A percentile compares a stretch with the other conserved stretches of the same genome.
Evolutionary conservation across 2,329 filamentous ascomycete genomes (phyloP).

Genomic region (Aspergillus felis): DNA sequence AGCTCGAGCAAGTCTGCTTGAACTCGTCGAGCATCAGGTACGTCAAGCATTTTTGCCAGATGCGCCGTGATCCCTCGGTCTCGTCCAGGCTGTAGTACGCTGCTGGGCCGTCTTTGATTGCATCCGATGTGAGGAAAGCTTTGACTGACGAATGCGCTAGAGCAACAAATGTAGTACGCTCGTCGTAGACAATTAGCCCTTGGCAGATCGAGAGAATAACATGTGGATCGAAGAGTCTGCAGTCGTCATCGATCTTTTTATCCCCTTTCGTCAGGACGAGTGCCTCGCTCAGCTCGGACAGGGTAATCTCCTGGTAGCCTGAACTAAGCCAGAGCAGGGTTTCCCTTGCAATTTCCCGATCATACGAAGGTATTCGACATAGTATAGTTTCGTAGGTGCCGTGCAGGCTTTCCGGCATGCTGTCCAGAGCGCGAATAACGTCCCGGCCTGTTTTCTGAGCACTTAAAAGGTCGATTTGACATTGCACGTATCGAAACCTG

Average conservation of each 20-base stretch:
- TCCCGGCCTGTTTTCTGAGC: not conserved
- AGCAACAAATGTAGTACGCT: not conserved
- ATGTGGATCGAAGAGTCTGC: not conserved
- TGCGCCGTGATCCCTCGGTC: not conserved
- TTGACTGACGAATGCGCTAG: not conserved
- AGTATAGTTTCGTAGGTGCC: not conserved
- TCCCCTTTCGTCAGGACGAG: not conserved
- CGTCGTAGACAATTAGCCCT: not conserved
- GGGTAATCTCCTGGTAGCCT: not conserved
- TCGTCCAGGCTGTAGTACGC: not conserved
- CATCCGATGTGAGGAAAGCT: not conserved
- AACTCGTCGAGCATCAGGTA: not conserved
- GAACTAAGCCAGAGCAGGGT: not conserved
- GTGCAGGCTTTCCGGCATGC: not conserved
- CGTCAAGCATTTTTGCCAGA: not conserved
- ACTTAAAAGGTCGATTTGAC: not conserved
- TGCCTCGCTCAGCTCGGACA: not conserved
- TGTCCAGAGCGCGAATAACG: not conserved
- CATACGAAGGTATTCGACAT: not conserved
- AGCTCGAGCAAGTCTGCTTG: not conserved
- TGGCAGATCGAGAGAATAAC: not conserved
- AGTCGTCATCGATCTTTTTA: not conserved
- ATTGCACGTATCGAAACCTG: not conserved
- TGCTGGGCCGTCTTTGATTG: not conserved
- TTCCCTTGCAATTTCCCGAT: not conserved